Evolutionary conservation across 768 basidiomycete species (phyloP).

Genomic region (Macrocybe gigantea): DNA sequence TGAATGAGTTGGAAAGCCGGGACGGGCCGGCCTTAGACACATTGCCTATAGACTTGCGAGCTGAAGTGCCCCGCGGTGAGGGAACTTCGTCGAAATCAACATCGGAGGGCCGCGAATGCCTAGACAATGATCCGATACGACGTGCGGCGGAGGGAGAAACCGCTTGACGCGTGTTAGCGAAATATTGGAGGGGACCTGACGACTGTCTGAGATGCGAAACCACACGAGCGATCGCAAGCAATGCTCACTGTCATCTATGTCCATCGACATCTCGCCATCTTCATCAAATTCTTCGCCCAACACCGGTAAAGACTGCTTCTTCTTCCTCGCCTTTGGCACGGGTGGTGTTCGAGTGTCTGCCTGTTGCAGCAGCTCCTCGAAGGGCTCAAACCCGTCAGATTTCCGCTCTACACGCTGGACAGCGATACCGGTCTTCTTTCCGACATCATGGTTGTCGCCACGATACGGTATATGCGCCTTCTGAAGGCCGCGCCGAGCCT

Average conservation of each 20-base stretch:
- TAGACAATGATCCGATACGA: too few relatives aligned
- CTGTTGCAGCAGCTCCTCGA: conserved; percentile 67
- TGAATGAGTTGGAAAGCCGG: conserved; percentile 29
- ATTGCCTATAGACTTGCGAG: conserved; percentile 21
- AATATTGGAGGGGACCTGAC: conserved; percentile 36
- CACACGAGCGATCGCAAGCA: neutral
- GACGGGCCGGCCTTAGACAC: conserved; percentile 36
- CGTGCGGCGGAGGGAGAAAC: conserved; percentile 27
- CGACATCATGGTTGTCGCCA: conserved; percentile 70
- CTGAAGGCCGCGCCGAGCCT: conserved; percentile 48
- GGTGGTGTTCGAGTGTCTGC: conserved; percentile 65
- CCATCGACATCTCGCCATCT: conserved; percentile 75
- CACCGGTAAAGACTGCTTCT: conserved; percentile 30
- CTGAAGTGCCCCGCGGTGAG: conserved; percentile 39
- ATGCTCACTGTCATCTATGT: conserved; percentile 62
- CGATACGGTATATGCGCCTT: conserved; percentile 73
- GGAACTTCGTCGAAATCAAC: conserved; percentile 60
- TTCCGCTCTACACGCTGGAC: conserved; percentile 64
- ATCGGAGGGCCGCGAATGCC: conserved; percentile 38
- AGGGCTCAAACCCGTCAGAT: conserved; percentile 80
- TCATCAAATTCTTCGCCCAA: conserved; percentile 29
- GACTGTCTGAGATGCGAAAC: conserved; percentile 16
- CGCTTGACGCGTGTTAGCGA: conserved; percentile 33
- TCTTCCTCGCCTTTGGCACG: conserved; percentile 44
- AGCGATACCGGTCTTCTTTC: conserved; percentile 74